These are phyloP conservation scores for Phlebiopsis gigantea DNA, from an alignment of 768 basidiomycete genomes.

Conservation along the genomic window DNA sequence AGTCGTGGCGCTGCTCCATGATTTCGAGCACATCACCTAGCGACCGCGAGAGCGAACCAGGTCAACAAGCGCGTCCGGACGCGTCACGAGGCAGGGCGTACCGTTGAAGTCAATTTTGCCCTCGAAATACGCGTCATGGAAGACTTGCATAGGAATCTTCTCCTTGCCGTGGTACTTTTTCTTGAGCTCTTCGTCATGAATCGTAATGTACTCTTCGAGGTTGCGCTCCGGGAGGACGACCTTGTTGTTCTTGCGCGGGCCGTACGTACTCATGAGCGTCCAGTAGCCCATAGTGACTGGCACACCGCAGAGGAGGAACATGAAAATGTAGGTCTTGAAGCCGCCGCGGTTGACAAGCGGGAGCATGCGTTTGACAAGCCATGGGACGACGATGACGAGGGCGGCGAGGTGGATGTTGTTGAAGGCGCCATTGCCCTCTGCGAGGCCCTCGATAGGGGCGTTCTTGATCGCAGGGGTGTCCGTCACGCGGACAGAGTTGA, in stretches of 20 bases:
- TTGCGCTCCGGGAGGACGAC: slow-evolving; percentile 78
- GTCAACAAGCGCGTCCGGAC: slow-evolving; percentile 8
- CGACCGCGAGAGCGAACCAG: not conserved
- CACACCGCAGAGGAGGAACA: slow-evolving; percentile 65
- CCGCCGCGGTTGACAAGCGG: slow-evolving; percentile 83
- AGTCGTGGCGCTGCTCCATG: slow-evolving; percentile 93
- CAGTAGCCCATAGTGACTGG: slow-evolving; percentile 87
- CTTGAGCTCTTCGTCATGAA: slow-evolving; percentile 81
- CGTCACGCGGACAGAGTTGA: slow-evolving; percentile 53
- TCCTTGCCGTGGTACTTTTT: slow-evolving; percentile 73
- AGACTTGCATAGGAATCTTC: slow-evolving; percentile 97
- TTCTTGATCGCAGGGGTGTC: slow-evolving; percentile 76
- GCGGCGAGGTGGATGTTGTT: slow-evolving; percentile 75
- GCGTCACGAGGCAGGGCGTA: slow-evolving; percentile 27
- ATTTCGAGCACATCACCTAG: slow-evolving; percentile 90
- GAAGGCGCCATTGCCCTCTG: slow-evolving; percentile 83
- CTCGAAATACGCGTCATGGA: slow-evolving; percentile 97
- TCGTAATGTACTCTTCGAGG: slow-evolving; percentile 86
- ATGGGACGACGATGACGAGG: slow-evolving; percentile 76
- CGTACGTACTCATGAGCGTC: slow-evolving; percentile 80
- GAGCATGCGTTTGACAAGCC: slow-evolving; percentile 72
- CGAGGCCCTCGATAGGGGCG: slow-evolving; percentile 75
- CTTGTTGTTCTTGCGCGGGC: slow-evolving; percentile 78
- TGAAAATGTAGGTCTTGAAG: slow-evolving; percentile 80
- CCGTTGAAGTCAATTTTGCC: slow-evolving; percentile 96